phyloP scores from a whole-genome alignment of 345 rosid species.

The Salix arbutifolia region DNA sequence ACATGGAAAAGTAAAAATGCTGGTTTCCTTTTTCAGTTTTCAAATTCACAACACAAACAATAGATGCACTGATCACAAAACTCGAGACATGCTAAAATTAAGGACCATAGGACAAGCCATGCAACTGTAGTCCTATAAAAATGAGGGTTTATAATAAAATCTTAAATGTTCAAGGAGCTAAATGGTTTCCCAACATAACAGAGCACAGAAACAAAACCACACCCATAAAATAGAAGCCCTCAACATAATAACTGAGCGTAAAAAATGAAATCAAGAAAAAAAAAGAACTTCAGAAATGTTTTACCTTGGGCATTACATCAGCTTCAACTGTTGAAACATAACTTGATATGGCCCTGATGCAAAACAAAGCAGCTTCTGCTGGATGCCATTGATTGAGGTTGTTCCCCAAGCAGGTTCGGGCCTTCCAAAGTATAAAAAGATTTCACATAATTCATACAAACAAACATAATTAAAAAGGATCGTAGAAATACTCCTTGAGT shows the following conservation, averaged over 20 bases:
- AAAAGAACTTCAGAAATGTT: constrained; percentile 14
- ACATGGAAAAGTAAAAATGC: background rate
- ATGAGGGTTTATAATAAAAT: background rate
- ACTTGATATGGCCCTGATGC: constrained; percentile 83
- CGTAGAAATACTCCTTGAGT: background rate
- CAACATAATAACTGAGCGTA: background rate
- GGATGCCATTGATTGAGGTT: constrained; percentile 75
- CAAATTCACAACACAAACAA: background rate
- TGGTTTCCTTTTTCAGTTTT: background rate
- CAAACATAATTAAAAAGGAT: background rate
- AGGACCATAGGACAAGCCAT: background rate
- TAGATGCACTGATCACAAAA: background rate
- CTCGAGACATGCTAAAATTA: background rate
- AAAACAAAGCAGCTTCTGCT: constrained; percentile 94
- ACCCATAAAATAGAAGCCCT: background rate
- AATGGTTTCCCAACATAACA: background rate
- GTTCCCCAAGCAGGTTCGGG: constrained; percentile 66
- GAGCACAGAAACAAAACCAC: background rate
- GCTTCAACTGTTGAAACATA: constrained; percentile 76
- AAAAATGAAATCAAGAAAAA: background rate
- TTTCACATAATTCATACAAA: background rate
- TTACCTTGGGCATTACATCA: constrained; percentile 93
- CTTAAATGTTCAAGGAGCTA: background rate
- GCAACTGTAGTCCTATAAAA: background rate
- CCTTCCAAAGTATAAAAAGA: constrained; percentile 42